Evolutionary conservation across 1,284 basidiomycete species (phyloP).

Genomic region (Marasmius fiardii): DNA sequence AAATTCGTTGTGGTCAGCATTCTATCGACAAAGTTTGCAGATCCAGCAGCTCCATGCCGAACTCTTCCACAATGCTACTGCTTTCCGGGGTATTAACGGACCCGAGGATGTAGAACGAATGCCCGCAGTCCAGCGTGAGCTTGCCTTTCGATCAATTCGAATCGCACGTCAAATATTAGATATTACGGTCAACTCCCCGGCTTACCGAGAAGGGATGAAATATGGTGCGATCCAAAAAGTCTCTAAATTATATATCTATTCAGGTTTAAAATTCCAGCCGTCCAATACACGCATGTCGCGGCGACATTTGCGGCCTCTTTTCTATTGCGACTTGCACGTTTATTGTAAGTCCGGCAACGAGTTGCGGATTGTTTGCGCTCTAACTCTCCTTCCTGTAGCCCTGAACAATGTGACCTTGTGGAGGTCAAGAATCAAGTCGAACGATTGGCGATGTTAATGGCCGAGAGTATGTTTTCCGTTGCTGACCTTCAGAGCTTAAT

Average conservation of each 20-base stretch:
- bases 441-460: constrained; percentile 69
- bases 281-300: constrained; percentile 87
- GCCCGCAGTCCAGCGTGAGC: constrained; percentile 62
- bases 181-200: constrained; percentile 71
- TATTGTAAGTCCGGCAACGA: constrained; percentile 61
- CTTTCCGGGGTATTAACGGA: constrained; percentile 70
- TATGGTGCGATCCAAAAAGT: constrained; percentile 55
- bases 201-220: constrained; percentile 88
- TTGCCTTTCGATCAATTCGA: constrained; percentile 69
- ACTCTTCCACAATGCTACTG: constrained; percentile 78
- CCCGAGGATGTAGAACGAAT: constrained; percentile 76
- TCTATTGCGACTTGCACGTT: constrained; percentile 76
- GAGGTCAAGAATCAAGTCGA: constrained; percentile 80
- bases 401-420: constrained; percentile 76
- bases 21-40: constrained; percentile 80
- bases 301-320: constrained; percentile 92
- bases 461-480: constrained; percentile 55
- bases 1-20: constrained; percentile 42
- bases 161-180: constrained; percentile 69
- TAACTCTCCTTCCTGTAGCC: constrained; percentile 43
- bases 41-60: constrained; percentile 79
- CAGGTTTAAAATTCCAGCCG: constrained; percentile 49
- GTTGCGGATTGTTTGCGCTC: constrained; percentile 5
- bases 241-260: constrained; percentile 9
- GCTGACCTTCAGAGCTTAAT: constrained; percentile 9